A percentile compares a stretch with the other conserved stretches of the same genome.
phyloP scores from a whole-genome alignment of 2,329 filamentous ascomycete species.

The Macrophomina phaseolina region DNA sequence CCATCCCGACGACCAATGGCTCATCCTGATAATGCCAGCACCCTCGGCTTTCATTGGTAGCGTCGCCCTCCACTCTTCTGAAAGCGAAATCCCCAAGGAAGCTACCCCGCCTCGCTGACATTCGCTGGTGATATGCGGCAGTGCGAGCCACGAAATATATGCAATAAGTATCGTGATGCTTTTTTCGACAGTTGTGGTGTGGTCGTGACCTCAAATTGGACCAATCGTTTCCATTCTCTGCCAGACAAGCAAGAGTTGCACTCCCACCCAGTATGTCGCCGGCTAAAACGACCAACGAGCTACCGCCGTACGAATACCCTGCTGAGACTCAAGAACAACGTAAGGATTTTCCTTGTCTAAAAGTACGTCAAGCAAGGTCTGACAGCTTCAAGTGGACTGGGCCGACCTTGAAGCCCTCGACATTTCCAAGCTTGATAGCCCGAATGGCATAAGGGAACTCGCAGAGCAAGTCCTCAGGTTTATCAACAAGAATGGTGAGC shows the following conservation, averaged over 20 bases:
- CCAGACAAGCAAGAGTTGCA: not conserved
- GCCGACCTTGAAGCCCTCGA: constrained; percentile 41
- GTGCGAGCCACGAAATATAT: not conserved
- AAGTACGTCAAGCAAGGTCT: not conserved
- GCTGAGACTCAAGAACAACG: constrained; percentile 9
- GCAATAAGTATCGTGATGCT: not conserved
- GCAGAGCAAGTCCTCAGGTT: constrained; percentile 58
- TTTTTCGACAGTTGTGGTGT: not conserved
- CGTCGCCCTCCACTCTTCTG: not conserved
- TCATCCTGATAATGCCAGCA: not conserved
- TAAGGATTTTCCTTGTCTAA: not conserved
- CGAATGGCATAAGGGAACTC: constrained; percentile 60
- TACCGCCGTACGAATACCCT: constrained; percentile 10
- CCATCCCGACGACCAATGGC: not conserved
- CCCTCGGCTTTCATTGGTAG: not conserved
- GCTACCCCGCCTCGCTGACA: constrained; percentile 2
- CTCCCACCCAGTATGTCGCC: constrained; percentile 3
- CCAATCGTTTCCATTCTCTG: not conserved
- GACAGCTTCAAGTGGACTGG: constrained; percentile 32
- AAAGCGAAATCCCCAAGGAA: not conserved
- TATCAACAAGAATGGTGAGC: not conserved
- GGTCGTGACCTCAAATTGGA: not conserved
- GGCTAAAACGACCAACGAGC: not conserved
- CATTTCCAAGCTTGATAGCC: constrained; percentile 59
- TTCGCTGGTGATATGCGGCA: not conserved